These are phyloP conservation scores for Colletotrichum liriopes DNA, from an alignment of 2,329 filamentous ascomycete species.

Conservation along the genomic window DNA sequence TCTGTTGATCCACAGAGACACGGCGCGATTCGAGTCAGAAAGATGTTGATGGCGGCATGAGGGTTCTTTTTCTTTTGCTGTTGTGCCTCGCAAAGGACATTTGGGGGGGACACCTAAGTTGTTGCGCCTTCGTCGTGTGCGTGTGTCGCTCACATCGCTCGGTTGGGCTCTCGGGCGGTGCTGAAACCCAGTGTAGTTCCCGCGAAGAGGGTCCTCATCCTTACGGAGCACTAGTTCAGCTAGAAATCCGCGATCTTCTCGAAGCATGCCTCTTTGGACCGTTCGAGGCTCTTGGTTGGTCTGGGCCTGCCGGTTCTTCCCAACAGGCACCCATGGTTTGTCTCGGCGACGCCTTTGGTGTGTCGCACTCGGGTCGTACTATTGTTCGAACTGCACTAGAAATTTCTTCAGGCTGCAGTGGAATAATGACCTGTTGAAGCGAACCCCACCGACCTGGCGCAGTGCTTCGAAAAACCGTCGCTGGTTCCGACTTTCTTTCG, in stretches of 20 bases:
- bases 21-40: background rate
- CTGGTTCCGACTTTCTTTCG: conserved; percentile 15
- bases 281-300: conserved; percentile 26
- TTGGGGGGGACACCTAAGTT: background rate
- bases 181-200: conserved; percentile 35
- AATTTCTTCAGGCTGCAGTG: conserved; percentile 13
- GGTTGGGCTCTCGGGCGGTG: conserved; percentile 36
- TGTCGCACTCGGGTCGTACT: conserved; percentile 12
- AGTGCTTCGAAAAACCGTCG: background rate
- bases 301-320: conserved; percentile 19
- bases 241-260: conserved; percentile 36
- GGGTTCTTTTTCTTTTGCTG: background rate
- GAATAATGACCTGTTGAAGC: background rate
- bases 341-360: conserved; percentile 38
- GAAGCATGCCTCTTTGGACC: conserved; percentile 38
- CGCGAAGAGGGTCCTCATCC: conserved; percentile 18
- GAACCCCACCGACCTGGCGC: background rate
- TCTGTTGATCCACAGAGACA: background rate
- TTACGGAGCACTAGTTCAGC: conserved; percentile 11
- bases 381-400: conserved; percentile 9
- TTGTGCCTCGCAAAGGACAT: conserved; percentile 2
- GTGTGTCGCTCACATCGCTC: conserved; percentile 18
- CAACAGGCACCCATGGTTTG: conserved; percentile 22
- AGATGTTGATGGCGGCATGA: background rate
- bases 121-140: conserved; percentile 18